These are phyloP conservation scores for Pichia inconspicua DNA, from an alignment of 1,139 yeast genomes.

Conservation along the genomic window DNA sequence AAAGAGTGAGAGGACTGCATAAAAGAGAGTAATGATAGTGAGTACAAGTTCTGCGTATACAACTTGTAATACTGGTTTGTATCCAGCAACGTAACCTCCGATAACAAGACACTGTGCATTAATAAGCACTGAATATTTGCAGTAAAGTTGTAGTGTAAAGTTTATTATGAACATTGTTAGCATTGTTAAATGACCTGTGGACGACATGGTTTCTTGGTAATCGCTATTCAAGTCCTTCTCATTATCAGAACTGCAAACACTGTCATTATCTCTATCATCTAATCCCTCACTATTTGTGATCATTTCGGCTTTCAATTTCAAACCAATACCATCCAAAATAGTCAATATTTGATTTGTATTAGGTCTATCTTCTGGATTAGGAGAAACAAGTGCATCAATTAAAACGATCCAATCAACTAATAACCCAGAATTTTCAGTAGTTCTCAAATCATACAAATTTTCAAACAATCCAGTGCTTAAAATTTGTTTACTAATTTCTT, in stretches of 20 bases:
- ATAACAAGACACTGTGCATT: constrained; percentile 3
- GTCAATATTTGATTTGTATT: constrained; percentile 34
- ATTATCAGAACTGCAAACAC: background rate
- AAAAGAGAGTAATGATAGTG: background rate
- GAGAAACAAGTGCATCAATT: constrained; percentile 20
- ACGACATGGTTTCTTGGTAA: background rate
- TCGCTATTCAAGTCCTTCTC: background rate
- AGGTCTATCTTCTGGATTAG: constrained; percentile 36
- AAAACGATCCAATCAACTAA: constrained; percentile 34
- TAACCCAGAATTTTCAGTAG: constrained; percentile 18
- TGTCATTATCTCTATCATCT: background rate
- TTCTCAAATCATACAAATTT: constrained; percentile 13
- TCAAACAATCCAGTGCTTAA: constrained; percentile 16
- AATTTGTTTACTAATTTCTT: constrained; percentile 36
- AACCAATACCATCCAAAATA: constrained; percentile 20
- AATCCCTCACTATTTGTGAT: background rate
- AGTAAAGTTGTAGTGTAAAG: background rate
- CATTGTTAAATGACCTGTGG: background rate
- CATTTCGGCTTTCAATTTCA: constrained; percentile 8
- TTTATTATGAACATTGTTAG: background rate
- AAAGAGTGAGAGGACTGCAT: background rate
- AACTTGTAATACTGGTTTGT: background rate
- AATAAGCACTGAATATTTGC: background rate
- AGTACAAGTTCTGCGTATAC: background rate
- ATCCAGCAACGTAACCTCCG: background rate